Base-by-base conservation (phyloP, 2,329 filamentous ascomycete genomes). In the Aurifilum marmelostoma region DNA sequence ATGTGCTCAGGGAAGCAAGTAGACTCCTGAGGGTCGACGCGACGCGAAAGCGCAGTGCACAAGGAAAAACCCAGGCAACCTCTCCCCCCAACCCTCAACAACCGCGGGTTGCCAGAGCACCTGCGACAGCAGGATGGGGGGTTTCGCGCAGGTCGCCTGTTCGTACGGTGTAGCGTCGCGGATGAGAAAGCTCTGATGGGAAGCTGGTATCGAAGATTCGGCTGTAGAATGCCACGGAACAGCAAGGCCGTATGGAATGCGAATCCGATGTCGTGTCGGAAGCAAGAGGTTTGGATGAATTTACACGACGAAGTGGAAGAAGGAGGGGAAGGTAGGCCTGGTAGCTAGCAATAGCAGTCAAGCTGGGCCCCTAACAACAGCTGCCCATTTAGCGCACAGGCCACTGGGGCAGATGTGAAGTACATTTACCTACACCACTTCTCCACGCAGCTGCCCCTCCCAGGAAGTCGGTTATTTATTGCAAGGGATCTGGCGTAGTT, bases 11-110 rank as follows among this genome's bases (percentile, higher is more conserved):
- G 32, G 27, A 2, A 41, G 34, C 7, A n/a, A 12, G 5, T 7
- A 6, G 12, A 34, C 3, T 27, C 21, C 11, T 24, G 21, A 9
- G 34, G n/a, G 52, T 27, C 9, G n/a, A 29, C 24, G 52, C 52
- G 50, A 32, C 37, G 52, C 8, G 54, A 43, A 1, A 24, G 34
- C 41, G 47, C 32, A 27, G 7, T 43, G 47, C 47, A 18, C 7
- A 34, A 14, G 18, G 24, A 41, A 24, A 18, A 56, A 12, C 4
- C 21, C n/a, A 65, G 24, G 50, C 62, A n/a, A 54, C 29, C 50
- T 52, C 41, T 54, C 62, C 63, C 67, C 63, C 67, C 52, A 24
- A 37, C 54, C 63, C 63, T 69, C 67, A 69, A 66, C 67, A 69
- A 64, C 59, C 59, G 63, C 56, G 29, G 34, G 63, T 18, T 52